Evolutionary conservation across 129 eudicot species (phyloP).

Genomic region (Heracleum sosnowskyi): DNA sequence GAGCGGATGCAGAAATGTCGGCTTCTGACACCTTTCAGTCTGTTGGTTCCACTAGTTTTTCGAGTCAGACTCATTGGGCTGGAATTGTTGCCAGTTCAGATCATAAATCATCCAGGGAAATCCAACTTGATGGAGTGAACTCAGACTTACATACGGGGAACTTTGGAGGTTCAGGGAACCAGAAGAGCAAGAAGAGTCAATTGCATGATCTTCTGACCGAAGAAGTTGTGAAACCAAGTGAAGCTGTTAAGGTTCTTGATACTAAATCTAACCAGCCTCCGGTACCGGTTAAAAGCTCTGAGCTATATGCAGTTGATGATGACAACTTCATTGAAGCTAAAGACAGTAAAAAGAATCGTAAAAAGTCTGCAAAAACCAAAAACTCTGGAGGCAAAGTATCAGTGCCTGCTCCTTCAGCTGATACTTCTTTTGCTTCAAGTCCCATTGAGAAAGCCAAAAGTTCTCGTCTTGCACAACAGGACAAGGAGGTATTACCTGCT

Average conservation of each 20-base stretch:
- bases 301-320: conserved; percentile 33
- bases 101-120: conserved; percentile 24
- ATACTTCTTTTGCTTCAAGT: conserved; percentile 38
- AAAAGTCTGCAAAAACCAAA: conserved; percentile 80
- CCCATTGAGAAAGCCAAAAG: conserved; percentile 51
- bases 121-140: conserved; percentile 24
- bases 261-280: conserved; percentile 15
- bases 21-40: conserved; percentile 48
- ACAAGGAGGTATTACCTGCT: conserved; percentile 57
- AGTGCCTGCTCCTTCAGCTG: conserved; percentile 33
- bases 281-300: conserved; percentile 17
- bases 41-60: conserved; percentile 36
- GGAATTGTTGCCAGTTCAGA: conserved; percentile 50
- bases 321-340: conserved; percentile 77
- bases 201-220: conserved; percentile 51
- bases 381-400: conserved; percentile 49
- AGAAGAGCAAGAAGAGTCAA: conserved; percentile 49
- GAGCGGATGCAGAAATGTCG: conserved; percentile 35
- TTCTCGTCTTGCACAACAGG: conserved; percentile 39
- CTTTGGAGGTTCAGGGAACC: conserved; percentile 22
- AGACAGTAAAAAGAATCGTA: conserved; percentile 83
- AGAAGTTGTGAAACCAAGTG: conserved; percentile 41
- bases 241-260: conserved; percentile 14
- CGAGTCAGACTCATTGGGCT: conserved; percentile 53
- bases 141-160: conserved; percentile 18